Conservation (phyloP, 2,329 filamentous ascomycete genomes). For the Hymenoscyphus repandus region DNA sequence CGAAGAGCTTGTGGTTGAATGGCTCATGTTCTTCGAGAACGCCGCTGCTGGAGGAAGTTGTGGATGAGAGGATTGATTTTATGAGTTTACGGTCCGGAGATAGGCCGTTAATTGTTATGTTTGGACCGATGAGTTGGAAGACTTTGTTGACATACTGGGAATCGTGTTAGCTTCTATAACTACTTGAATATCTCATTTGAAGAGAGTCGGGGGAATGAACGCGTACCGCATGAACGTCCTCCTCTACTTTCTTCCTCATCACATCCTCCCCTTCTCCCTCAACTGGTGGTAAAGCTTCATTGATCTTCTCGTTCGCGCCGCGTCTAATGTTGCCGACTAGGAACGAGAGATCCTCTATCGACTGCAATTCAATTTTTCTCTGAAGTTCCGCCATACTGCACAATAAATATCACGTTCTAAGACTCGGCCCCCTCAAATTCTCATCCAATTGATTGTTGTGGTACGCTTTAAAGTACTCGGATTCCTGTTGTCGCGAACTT, state of each 20-base stretch:
- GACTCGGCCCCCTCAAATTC: not conserved
- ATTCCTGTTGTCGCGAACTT: not conserved
- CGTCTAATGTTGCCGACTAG: constrained; percentile 64
- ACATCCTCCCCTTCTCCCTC: constrained; percentile 56
- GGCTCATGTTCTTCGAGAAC: constrained; percentile 48
- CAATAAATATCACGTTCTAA: not conserved
- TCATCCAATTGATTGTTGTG: not conserved
- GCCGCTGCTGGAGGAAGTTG: constrained; percentile 7
- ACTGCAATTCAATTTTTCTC: constrained; percentile 77
- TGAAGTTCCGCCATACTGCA: constrained; percentile 39
- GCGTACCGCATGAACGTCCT: constrained; percentile 52
- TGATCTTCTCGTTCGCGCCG: constrained; percentile 62
- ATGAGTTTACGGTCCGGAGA: constrained; percentile 36
- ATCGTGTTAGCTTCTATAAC: not conserved
- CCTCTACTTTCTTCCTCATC: constrained; percentile 53
- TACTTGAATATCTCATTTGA: too few species aligned
- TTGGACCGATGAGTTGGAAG: constrained; percentile 52
- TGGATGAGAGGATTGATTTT: constrained; percentile 27
- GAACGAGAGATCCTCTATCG: constrained; percentile 66
- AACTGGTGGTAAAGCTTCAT: constrained; percentile 62
- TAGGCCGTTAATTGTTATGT: constrained; percentile 58
- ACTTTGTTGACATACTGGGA: constrained; percentile 56
- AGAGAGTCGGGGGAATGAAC: too few species aligned
- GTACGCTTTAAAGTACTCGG: not conserved
- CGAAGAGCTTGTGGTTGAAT: constrained; percentile 54